A percentile compares a stretch with the other conserved stretches of the same genome.
Evolutionary conservation across 805 yeast species (phyloP).

Genomic region (Teunomyces kruisii): DNA sequence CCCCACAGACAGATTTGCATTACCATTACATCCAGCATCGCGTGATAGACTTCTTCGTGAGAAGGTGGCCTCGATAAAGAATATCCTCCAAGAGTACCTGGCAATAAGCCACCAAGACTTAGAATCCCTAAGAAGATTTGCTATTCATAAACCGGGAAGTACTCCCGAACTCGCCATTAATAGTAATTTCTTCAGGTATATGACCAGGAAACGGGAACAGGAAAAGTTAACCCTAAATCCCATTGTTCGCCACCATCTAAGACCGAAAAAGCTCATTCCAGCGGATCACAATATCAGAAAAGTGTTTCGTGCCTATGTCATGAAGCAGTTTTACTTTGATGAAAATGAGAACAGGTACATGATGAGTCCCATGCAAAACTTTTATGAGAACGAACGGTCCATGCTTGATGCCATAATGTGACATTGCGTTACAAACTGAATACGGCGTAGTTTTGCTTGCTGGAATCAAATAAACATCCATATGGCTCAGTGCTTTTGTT

Average conservation of each 20-base stretch:
- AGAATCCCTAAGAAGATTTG: constrained; percentile 16
- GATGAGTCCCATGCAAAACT: constrained; percentile 26
- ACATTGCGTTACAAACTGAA: constrained; percentile 20
- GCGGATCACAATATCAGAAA: constrained; percentile 28
- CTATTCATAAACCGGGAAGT: constrained; percentile 7
- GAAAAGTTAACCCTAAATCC: constrained; percentile 17
- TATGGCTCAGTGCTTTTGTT: constrained; percentile 23
- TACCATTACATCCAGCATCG: constrained; percentile 28
- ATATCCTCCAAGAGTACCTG: constrained; percentile 13
- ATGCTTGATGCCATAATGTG: background rate
- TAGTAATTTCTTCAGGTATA: constrained; percentile 25
- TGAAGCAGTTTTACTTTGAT: constrained; percentile 29
- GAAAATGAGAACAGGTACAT: constrained; percentile 13
- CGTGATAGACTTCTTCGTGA: constrained; percentile 26
- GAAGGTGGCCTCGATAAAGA: constrained; percentile 24
- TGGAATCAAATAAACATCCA: constrained; percentile 42
- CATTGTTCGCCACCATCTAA: constrained; percentile 15
- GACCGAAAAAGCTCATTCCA: constrained; percentile 28
- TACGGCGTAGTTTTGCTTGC: constrained; percentile 39
- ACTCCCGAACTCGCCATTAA: constrained; percentile 11
- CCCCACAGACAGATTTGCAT: constrained; percentile 29
- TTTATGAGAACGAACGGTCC: constrained; percentile 19
- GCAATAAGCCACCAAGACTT: constrained; percentile 24
- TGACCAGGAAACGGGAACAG: constrained; percentile 21
- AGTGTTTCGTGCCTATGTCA: constrained; percentile 25